Evolutionary conservation across 1,139 yeast genomes (phyloP).

Genomic region (Yamadazyma taylorii): DNA sequence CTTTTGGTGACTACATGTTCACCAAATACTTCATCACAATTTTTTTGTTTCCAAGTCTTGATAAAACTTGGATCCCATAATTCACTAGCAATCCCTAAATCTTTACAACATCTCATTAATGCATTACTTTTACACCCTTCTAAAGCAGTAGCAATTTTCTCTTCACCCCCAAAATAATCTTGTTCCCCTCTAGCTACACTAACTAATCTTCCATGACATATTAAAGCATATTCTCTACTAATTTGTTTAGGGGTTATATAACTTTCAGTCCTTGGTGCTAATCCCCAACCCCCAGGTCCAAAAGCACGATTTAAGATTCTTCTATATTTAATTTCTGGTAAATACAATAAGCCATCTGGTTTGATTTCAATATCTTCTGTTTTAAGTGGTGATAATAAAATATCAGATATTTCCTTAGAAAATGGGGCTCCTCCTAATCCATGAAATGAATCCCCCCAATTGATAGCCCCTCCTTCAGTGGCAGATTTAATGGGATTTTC

Average conservation of each 20-base stretch:
- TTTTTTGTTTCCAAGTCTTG: constrained; percentile 68
- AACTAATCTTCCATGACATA: constrained; percentile 85
- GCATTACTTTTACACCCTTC: constrained; percentile 98
- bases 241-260: constrained; percentile 60
- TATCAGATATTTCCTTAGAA: constrained; percentile 55
- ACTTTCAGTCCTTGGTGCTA: constrained; percentile 90
- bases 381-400: constrained; percentile 59
- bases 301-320: constrained; percentile 84
- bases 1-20: constrained; percentile 80
- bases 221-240: constrained; percentile 85
- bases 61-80: constrained; percentile 96
- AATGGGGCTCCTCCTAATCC: constrained; percentile 85
- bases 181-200: constrained; percentile 96
- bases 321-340: constrained; percentile 94
- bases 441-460: constrained; percentile 78
- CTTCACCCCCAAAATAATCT: constrained; percentile 79
- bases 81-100: constrained; percentile 93
- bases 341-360: constrained; percentile 88
- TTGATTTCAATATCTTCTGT: constrained; percentile 84
- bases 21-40: constrained; percentile 82
- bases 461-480: constrained; percentile 19
- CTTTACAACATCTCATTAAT: constrained; percentile 96
- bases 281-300: constrained; percentile 99
- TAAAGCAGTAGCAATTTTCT: constrained; percentile 90
- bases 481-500: constrained; percentile 8